phyloP scores from a whole-genome alignment of 257 asterid genomes.

The Solanum dulcamara region DNA sequence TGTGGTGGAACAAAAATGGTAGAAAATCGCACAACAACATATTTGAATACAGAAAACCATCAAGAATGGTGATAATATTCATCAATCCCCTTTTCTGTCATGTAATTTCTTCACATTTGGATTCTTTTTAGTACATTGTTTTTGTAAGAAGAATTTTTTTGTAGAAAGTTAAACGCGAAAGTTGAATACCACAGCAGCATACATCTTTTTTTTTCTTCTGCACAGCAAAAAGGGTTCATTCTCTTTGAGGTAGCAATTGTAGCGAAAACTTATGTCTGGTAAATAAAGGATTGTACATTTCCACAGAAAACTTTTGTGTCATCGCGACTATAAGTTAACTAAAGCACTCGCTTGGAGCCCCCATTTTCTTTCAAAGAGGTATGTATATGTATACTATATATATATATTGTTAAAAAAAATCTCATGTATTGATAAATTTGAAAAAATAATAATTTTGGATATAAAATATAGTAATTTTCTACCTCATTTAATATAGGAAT shows the following conservation, averaged over 20 bases:
- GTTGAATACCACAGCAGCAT: neutral
- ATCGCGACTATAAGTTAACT: too few species aligned
- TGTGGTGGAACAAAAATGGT: neutral
- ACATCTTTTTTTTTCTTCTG: neutral
- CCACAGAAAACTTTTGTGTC: neutral
- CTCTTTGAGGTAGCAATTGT: neutral
- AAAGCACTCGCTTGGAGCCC: too few species aligned
- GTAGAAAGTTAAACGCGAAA: neutral
- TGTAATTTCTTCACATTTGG: constrained; percentile 1
- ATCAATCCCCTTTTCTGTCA: neutral
- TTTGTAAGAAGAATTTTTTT: constrained; percentile 22
- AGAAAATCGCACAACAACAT: neutral
- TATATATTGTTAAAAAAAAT: too few species aligned
- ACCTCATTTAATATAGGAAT: too few species aligned
- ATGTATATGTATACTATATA: too few species aligned
- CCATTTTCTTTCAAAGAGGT: too few species aligned
- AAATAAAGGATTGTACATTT: neutral
- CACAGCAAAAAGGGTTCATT: neutral
- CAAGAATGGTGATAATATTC: constrained; percentile 15
- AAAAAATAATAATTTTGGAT: too few species aligned
- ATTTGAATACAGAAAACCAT: neutral
- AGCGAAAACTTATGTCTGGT: neutral
- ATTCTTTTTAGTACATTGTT: constrained; percentile 22
- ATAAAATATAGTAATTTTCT: too few species aligned
- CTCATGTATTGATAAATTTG: too few species aligned